Evolutionary conservation across 331 rosid species (phyloP).

Genomic region (Arachis monticola): DNA sequence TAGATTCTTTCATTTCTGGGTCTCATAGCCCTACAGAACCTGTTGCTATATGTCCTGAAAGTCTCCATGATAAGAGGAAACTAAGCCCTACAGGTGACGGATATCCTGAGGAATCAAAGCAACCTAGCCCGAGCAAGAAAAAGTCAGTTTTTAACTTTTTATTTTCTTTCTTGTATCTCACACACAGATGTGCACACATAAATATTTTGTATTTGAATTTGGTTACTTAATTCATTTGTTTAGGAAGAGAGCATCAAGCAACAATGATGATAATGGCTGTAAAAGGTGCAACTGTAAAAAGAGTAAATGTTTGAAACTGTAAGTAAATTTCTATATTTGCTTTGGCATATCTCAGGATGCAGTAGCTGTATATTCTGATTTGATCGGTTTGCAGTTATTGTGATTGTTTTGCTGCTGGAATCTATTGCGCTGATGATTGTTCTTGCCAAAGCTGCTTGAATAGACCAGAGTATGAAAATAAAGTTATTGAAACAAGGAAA

Average conservation of each 20-base stretch:
- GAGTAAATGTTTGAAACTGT: conserved; percentile 82
- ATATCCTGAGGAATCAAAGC: conserved; percentile 44
- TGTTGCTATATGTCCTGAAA: conserved; percentile 11
- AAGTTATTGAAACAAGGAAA: conserved; percentile 48
- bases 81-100: conserved; percentile 33
- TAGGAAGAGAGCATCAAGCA: conserved; percentile 55
- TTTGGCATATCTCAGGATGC: conserved; percentile 15
- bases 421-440: conserved; percentile 58
- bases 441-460: conserved; percentile 75
- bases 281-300: conserved; percentile 74
- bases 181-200: background rate
- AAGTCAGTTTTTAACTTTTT: conserved; percentile 47
- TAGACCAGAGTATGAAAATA: conserved; percentile 48
- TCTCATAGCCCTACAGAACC: conserved; percentile 39
- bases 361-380: conserved; percentile 17
- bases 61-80: conserved; percentile 42
- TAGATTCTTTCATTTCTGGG: conserved; percentile 42
- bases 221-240: conserved; percentile 23
- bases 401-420: conserved; percentile 74
- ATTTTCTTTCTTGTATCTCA: conserved; percentile 19
- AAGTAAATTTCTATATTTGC: conserved; percentile 41
- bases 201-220: conserved; percentile 11
- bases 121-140: conserved; percentile 52
- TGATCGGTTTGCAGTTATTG: conserved; percentile 62
- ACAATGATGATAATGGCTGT: conserved; percentile 46